Conservation (phyloP, 2,329 filamentous ascomycete species). For the Lachnellula hyalina region DNA sequence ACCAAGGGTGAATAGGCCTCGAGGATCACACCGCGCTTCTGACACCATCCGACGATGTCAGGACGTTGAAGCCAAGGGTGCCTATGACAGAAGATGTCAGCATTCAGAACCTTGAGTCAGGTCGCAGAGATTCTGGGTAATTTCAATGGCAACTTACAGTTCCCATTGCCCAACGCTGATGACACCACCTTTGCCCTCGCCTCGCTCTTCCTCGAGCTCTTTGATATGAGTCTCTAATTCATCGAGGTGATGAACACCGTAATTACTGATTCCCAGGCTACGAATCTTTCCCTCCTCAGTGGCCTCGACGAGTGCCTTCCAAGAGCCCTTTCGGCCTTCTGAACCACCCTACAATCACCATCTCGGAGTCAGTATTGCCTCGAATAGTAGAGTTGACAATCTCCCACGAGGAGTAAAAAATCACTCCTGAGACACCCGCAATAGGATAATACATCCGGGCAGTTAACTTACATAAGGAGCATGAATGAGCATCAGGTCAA, state of each 20-base stretch:
- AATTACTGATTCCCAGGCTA: constrained; percentile 61
- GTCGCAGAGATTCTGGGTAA: background rate
- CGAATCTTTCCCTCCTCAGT: constrained; percentile 57
- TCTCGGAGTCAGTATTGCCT: too few relatives aligned
- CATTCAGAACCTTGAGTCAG: background rate
- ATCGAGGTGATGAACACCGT: constrained; percentile 56
- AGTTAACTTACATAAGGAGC: constrained; percentile 40
- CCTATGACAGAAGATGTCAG: background rate
- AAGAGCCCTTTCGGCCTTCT: constrained; percentile 51
- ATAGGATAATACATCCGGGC: too few relatives aligned
- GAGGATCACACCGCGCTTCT: constrained; percentile 54
- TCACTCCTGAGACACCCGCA: too few relatives aligned
- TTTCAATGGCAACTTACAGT: constrained; percentile 36
- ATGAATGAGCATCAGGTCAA: constrained; percentile 63
- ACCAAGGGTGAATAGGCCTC: constrained; percentile 59
- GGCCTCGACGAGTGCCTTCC: constrained; percentile 58
- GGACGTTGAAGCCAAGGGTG: constrained; percentile 81
- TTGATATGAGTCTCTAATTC: constrained; percentile 55
- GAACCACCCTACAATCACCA: constrained; percentile 39
- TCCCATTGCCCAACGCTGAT: constrained; percentile 86
- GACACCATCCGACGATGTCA: constrained; percentile 76
- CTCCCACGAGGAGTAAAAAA: too few relatives aligned
- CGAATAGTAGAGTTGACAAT: too few relatives aligned
- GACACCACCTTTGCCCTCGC: constrained; percentile 60
- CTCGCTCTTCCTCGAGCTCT: constrained; percentile 56